These are phyloP conservation scores for Lomentospora prolificans DNA, from an alignment of 2,329 filamentous ascomycete species.

Conservation along the genomic window DNA sequence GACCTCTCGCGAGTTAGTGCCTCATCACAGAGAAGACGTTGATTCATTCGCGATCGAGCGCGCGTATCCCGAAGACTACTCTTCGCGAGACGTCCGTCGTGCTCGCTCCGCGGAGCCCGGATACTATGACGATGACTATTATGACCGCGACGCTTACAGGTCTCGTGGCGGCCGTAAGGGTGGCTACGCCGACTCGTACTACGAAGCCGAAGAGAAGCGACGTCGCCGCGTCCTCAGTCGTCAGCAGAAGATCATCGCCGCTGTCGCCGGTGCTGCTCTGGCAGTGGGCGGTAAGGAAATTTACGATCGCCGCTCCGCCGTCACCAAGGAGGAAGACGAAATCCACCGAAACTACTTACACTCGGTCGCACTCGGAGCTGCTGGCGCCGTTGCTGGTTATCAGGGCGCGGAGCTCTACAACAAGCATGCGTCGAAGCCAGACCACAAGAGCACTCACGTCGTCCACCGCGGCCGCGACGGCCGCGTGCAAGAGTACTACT, in stretches of 20 bases:
- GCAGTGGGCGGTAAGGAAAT: constrained; percentile 58
- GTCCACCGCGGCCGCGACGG: constrained; percentile 46
- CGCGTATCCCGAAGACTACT: constrained; percentile 62
- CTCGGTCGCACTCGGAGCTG: constrained; percentile 52
- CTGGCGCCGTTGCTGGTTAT: constrained; percentile 54
- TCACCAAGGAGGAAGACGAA: constrained; percentile 32
- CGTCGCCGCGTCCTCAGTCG: constrained; percentile 43
- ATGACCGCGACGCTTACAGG: constrained; percentile 31
- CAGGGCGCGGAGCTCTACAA: constrained; percentile 54
- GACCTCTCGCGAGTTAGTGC: constrained; percentile 43
- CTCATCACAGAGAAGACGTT: constrained; percentile 59
- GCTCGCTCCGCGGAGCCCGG: constrained; percentile 54
- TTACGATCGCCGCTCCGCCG: constrained; percentile 52
- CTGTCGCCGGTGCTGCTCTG: constrained; percentile 53
- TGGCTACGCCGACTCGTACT: constrained; percentile 37
- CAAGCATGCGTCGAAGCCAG: constrained; percentile 46
- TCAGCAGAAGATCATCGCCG: constrained; percentile 57
- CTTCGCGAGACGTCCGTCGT: constrained; percentile 41
- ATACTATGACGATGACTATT: constrained; percentile 45
- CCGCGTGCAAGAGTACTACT: constrained; percentile 38
- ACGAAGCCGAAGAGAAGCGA: constrained; percentile 49
- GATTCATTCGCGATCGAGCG: constrained; percentile 64
- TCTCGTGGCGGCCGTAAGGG: constrained; percentile 31
- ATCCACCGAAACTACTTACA: constrained; percentile 49
- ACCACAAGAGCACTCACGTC: constrained; percentile 42